Percentiles rank a stretch among this genome's conserved stretches.
Conservation (phyloP, 257 asterid genomes). For the Nicotiana tomentosiformis region DNA sequence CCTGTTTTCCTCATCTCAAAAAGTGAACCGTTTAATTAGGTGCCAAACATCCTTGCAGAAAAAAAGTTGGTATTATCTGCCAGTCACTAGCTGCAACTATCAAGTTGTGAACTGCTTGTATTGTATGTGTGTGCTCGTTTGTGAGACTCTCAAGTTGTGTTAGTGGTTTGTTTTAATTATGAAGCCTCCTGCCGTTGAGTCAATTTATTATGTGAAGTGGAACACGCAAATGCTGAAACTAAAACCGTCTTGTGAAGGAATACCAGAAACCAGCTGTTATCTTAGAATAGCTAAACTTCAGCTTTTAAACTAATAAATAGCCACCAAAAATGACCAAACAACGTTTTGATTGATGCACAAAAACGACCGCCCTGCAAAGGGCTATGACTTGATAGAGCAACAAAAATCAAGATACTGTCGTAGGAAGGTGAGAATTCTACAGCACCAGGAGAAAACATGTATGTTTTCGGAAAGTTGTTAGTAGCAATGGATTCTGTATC, state of each 20-base stretch:
- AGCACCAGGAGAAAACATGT: background rate
- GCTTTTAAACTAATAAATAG: background rate
- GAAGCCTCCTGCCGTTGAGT: background rate
- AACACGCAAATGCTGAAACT: background rate
- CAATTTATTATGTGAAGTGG: background rate
- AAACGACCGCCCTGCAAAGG: background rate
- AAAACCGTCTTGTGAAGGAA: background rate
- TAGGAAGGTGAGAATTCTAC: background rate
- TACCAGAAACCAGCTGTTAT: background rate
- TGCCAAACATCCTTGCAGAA: background rate
- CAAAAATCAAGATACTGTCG: background rate
- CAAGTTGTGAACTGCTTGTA: background rate
- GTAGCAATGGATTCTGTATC: background rate
- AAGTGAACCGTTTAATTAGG: slow-evolving; percentile 19
- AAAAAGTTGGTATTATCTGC: background rate
- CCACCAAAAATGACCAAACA: background rate
- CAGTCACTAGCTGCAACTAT: background rate
- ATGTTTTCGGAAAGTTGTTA: background rate
- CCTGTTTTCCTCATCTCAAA: slow-evolving; percentile 82
- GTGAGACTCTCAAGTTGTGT: slow-evolving; percentile 9
- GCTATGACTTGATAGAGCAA: background rate
- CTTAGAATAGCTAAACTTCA: background rate
- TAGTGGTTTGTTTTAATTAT: background rate
- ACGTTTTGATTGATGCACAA: background rate
- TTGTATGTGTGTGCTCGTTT: background rate